phyloP scores from a whole-genome alignment of 768 basidiomycete species.

The Serendipita sp. region DNA sequence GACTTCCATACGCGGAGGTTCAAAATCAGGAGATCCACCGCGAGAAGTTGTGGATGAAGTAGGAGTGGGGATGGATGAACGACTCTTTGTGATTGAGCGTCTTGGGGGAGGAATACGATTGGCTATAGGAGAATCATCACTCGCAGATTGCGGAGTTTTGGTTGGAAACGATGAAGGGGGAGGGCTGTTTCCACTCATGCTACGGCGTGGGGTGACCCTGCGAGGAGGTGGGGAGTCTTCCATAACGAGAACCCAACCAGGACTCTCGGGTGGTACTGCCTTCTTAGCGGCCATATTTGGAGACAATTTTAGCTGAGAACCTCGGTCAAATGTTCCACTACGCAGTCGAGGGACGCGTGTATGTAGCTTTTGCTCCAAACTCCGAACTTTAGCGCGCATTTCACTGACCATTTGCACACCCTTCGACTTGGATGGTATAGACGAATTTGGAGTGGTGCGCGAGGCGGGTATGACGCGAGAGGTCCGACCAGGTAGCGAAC shows the following conservation, averaged over 20 bases:
- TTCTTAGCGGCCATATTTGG: conserved; percentile 18
- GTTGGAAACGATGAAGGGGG: background rate
- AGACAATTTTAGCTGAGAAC: conserved; percentile 11
- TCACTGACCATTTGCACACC: conserved; percentile 88
- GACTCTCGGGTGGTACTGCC: conserved; percentile 39
- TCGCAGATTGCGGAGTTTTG: background rate
- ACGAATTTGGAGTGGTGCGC: conserved; percentile 12
- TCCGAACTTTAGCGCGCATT: conserved; percentile 71
- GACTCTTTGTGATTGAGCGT: background rate
- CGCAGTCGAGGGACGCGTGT: conserved; percentile 72
- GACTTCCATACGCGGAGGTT: background rate
- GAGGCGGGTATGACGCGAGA: conserved; percentile 21
- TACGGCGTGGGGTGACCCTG: background rate
- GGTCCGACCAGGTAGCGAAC: conserved; percentile 19
- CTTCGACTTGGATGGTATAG: conserved; percentile 48
- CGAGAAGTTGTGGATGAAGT: background rate
- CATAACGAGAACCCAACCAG: conserved; percentile 83
- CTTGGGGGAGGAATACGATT: background rate
- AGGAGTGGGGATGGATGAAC: conserved; percentile 3
- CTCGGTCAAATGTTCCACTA: conserved; percentile 30
- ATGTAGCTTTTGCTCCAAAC: conserved; percentile 73
- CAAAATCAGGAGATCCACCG: background rate
- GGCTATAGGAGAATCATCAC: background rate
- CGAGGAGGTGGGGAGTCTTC: conserved; percentile 31
- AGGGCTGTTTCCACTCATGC: background rate